A percentile compares a stretch with the other conserved stretches of the same genome.
Evolutionary conservation across 1,284 basidiomycete species (phyloP).

Genomic region (Apiotrichum laibachii): DNA sequence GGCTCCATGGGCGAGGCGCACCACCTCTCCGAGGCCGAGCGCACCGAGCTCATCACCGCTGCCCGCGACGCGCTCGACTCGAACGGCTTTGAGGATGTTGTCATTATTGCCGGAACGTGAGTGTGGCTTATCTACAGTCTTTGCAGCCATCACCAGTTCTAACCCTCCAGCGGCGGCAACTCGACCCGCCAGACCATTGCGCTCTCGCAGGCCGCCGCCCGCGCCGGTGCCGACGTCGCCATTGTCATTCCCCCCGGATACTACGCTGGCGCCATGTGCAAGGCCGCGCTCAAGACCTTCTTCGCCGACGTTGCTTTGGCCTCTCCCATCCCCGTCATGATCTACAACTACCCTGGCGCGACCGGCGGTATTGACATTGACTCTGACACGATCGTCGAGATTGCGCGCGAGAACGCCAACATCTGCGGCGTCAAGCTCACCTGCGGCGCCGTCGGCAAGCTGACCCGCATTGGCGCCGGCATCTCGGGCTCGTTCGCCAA

Average conservation of each 20-base stretch:
- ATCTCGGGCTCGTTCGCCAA: constrained; percentile 61
- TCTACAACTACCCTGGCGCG: constrained; percentile 87
- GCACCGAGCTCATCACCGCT: constrained; percentile 64
- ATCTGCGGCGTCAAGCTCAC: constrained; percentile 81
- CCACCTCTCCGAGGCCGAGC: constrained; percentile 73
- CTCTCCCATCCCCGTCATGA: constrained; percentile 79
- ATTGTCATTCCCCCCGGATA: constrained; percentile 84
- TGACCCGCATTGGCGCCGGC: constrained; percentile 72
- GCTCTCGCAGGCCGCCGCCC: constrained; percentile 68
- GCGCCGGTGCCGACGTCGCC: constrained; percentile 75
- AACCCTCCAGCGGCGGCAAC: constrained; percentile 59
- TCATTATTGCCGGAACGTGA: constrained; percentile 73
- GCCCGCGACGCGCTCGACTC: constrained; percentile 70
- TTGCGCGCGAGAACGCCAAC: constrained; percentile 60
- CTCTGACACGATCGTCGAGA: constrained; percentile 75
- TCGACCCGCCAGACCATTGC: constrained; percentile 77
- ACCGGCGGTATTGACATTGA: constrained; percentile 80
- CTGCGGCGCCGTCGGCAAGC: constrained; percentile 85
- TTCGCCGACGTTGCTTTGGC: constrained; percentile 71
- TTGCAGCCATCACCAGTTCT: not conserved
- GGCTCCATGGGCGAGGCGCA: constrained; percentile 63
- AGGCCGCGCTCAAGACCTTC: constrained; percentile 70
- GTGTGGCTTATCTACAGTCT: constrained; percentile 19
- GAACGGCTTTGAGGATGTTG: constrained; percentile 61
- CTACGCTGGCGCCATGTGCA: constrained; percentile 70